These are phyloP conservation scores for Cadophora gregata DNA, from an alignment of 2,329 filamentous ascomycete genomes.

Conservation along the genomic window DNA sequence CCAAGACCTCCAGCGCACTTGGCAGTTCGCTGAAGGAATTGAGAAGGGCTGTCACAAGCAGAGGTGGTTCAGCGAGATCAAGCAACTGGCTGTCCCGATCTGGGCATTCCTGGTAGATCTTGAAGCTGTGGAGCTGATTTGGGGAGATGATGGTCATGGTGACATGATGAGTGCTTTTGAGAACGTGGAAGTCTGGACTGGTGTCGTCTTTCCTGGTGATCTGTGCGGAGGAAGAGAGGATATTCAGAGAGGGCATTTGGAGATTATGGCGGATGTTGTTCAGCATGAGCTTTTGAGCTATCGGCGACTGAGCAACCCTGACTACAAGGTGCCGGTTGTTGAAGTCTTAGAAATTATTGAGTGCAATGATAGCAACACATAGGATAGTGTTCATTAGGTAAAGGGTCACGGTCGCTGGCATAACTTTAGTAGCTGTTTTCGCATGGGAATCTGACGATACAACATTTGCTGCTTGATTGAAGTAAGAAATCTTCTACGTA, in stretches of 20 bases:
- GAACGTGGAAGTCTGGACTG: neutral
- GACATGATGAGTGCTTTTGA: neutral
- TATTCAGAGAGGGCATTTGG: neutral
- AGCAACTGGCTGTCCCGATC: slow-evolving; percentile 1
- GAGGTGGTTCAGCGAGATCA: slow-evolving; percentile 8
- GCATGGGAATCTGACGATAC: neutral
- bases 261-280: neutral
- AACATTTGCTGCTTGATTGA: neutral
- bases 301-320: neutral
- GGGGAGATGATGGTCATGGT: neutral
- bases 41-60: neutral
- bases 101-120: neutral
- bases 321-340: neutral
- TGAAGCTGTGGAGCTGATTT: neutral
- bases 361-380: neutral
- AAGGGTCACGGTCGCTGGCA: neutral
- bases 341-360: neutral
- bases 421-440: neutral
- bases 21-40: neutral
- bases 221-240: neutral
- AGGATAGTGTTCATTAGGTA: neutral
- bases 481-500: neutral
- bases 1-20: neutral
- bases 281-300: neutral
- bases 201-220: neutral